Conservation (phyloP, 2,329 filamentous ascomycete species). For the Claviceps paspali region DNA sequence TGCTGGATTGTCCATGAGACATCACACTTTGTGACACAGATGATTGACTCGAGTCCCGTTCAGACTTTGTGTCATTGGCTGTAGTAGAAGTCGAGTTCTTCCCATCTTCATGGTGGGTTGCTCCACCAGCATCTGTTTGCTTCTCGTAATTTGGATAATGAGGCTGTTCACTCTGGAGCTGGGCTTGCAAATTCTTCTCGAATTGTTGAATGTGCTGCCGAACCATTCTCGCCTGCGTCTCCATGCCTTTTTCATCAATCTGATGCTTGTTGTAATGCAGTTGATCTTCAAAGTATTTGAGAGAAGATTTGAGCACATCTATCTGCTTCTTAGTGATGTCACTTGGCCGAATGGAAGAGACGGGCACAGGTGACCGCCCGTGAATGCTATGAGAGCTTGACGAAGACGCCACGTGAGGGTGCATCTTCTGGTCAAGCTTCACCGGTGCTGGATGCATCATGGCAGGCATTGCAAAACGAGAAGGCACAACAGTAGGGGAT, state of each 20-base stretch:
- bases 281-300: conserved; percentile 43
- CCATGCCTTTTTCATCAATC: conserved; percentile 40
- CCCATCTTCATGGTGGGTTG: conserved; percentile 7
- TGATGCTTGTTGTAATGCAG: conserved; percentile 47
- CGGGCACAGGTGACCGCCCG: conserved; percentile 22
- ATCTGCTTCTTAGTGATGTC: conserved; percentile 47
- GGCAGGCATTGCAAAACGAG: conserved; percentile 3
- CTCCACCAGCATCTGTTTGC: conserved; percentile 10
- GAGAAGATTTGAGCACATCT: conserved; percentile 31
- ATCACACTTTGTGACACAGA: conserved; percentile 8
- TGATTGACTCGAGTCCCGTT: conserved; percentile 6
- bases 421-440: conserved; percentile 7
- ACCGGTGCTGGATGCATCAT: conserved; percentile 13
- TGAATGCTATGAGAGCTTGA: conserved; percentile 7
- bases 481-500: conserved; percentile 6
- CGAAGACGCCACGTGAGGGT: conserved; percentile 7
- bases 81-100: conserved; percentile 6
- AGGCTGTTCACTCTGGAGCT: conserved; percentile 29
- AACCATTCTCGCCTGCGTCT: conserved; percentile 25
- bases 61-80: conserved; percentile 7
- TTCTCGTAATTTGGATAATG: conserved; percentile 24
- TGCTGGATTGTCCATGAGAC: conserved; percentile 5
- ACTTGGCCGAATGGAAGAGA: conserved; percentile 44
- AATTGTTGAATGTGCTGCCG: conserved; percentile 34
- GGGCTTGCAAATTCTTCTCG: conserved; percentile 28